Evolutionary conservation across 768 basidiomycete species (phyloP).

Genomic region (Lactifluus hygrophoroides): DNA sequence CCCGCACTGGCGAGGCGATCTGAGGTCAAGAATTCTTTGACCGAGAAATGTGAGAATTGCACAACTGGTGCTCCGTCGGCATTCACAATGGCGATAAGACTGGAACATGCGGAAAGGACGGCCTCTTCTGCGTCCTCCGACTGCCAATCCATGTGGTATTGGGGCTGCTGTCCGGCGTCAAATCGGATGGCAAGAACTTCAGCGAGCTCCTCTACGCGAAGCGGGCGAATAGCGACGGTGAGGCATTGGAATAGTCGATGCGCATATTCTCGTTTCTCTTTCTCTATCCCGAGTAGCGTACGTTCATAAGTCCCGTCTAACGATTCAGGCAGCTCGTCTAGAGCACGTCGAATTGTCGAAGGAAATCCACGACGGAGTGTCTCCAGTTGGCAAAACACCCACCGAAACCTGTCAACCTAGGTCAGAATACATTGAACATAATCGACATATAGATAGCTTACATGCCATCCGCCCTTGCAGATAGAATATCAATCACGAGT

Average conservation of each 20-base stretch:
- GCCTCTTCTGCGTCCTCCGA: background rate
- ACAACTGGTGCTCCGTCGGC: background rate
- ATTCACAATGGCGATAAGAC: background rate
- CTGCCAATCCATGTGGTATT: background rate
- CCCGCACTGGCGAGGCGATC: background rate
- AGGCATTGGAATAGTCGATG: slow-evolving; percentile 5
- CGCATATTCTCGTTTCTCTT: background rate
- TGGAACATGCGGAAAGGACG: background rate
- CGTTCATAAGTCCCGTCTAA: slow-evolving; percentile 4
- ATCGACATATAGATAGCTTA: background rate
- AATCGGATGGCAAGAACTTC: slow-evolving; percentile 1
- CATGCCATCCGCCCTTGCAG: background rate
- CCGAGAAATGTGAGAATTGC: slow-evolving; percentile 7
- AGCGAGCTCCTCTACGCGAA: slow-evolving; percentile 5
- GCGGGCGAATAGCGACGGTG: background rate
- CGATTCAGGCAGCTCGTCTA: background rate
- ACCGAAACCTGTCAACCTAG: background rate
- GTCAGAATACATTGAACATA: background rate
- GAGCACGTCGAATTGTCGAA: background rate
- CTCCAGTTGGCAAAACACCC: slow-evolving; percentile 3
- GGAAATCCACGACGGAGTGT: background rate
- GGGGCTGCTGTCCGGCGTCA: background rate
- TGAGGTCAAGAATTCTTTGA: slow-evolving; percentile 4
- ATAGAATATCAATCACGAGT: background rate
- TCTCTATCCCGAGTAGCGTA: background rate